phyloP scores from a whole-genome alignment of 2,329 filamentous ascomycete genomes.

The Penicillium aurantiogriseum region DNA sequence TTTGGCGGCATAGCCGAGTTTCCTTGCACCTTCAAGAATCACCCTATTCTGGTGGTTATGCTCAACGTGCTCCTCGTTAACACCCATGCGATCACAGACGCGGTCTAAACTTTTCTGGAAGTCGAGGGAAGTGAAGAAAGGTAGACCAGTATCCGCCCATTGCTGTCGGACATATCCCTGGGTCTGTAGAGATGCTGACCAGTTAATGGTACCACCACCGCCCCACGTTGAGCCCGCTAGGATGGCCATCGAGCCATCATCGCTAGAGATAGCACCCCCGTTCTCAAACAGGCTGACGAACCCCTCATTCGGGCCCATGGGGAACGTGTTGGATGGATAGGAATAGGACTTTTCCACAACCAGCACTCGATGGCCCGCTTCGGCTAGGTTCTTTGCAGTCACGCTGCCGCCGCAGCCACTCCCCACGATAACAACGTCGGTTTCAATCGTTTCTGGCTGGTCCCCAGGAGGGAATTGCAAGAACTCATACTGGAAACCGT shows the following conservation, averaged over 20 bases:
- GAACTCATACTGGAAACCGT: constrained; percentile 57
- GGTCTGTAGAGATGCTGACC: constrained; percentile 67
- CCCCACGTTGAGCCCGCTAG: constrained; percentile 74
- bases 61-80: constrained; percentile 61
- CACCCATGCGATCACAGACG: constrained; percentile 77
- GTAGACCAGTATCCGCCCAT: constrained; percentile 70
- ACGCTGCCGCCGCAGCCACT: constrained; percentile 85
- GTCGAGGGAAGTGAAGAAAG: constrained; percentile 69
- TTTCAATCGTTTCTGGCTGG: constrained; percentile 62
- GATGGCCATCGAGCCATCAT: constrained; percentile 60
- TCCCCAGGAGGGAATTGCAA: constrained; percentile 56
- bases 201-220: constrained; percentile 85
- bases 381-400: constrained; percentile 73
- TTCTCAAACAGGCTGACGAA: constrained; percentile 67
- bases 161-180: constrained; percentile 75
- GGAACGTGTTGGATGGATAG: constrained; percentile 68
- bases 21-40: constrained; percentile 71
- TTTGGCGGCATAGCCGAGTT: constrained; percentile 69
- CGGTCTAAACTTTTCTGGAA: constrained; percentile 79
- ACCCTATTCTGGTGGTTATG: constrained; percentile 72
- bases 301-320: constrained; percentile 66
- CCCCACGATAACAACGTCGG: constrained; percentile 81
- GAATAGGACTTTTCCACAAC: constrained; percentile 83
- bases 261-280: constrained; percentile 56
- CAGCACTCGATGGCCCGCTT: constrained; percentile 71